A percentile compares a stretch with the other conserved stretches of the same genome.
These are phyloP conservation scores for Aureobasidium sp. DNA, from an alignment of 2,329 filamentous ascomycete genomes.

Conservation along the genomic window DNA sequence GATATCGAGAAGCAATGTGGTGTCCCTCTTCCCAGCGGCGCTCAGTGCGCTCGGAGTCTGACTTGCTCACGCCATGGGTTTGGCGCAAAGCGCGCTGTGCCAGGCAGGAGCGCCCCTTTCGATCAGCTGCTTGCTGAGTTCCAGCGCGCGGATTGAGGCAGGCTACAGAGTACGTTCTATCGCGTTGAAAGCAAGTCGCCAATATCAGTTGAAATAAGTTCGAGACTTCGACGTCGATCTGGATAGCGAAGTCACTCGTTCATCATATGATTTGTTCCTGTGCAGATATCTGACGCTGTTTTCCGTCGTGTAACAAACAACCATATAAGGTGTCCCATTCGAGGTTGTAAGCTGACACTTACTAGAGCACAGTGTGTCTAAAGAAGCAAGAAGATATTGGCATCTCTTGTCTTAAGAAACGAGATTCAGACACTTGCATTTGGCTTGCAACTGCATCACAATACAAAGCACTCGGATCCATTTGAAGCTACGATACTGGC, in stretches of 20 bases:
- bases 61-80: conserved; percentile 90
- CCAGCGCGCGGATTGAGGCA: conserved; percentile 95
- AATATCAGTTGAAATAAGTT: conserved; percentile 46
- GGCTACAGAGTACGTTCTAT: conserved; percentile 69
- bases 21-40: conserved; percentile 74
- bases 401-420: background rate
- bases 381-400: background rate
- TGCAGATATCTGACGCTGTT: too few species aligned
- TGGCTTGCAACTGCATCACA: background rate
- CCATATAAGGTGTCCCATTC: background rate
- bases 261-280: background rate
- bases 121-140: conserved; percentile 68
- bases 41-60: conserved; percentile 75
- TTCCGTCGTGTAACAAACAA: background rate
- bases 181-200: conserved; percentile 12
- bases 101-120: conserved; percentile 77
- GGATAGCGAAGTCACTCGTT: background rate
- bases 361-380: background rate
- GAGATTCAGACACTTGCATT: background rate
- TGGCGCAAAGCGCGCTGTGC: conserved; percentile 82
- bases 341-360: too few species aligned
- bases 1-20: conserved; percentile 91
- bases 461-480: too few species aligned
- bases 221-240: conserved; percentile 64
- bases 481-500: too few species aligned